Evolutionary conservation across 1,284 basidiomycete genomes (phyloP), one percentile per base, ranked within the genome.

Genomic region (Fomitopsis pinicola): DNA sequence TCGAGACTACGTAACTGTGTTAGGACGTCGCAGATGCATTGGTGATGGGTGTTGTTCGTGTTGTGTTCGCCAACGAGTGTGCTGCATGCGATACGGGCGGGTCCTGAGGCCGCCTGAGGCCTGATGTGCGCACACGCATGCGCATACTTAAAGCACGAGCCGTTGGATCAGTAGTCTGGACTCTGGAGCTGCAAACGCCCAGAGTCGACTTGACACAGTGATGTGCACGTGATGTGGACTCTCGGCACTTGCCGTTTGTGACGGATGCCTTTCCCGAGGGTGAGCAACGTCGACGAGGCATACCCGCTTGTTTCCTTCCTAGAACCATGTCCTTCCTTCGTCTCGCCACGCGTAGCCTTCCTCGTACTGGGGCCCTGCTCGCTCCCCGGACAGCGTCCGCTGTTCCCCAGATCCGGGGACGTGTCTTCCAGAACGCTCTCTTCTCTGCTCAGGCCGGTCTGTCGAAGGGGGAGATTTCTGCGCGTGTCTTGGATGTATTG

Each of bases 401-500:
- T 14, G 60, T 69, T 28, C 66, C 73, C 58, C 70, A 67, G 58
- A 68, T 68, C 68, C 66, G 72, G 56, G 66, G 71, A 64, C 71
- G 76, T 60, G 58, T 69, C 65, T 66, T 77, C 62, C 76, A 73
- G 54, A 74, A 81, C 69, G 85, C 85, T 30, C 74, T 81, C 68
- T 98, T 91, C 80, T 92, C 96, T 33, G 86, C 91, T 33, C 85
- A 87, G 14, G 84, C 89, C 35, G 87, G 85, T 42, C 82, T 96
- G 61, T 83, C 88, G 63, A 86, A 84, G 75, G 87, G 91, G 52
- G 83, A 84, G 71, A 94, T 99, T 72, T 84, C 92, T 72, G 74
- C 82, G 69, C 87, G 97, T 69, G 86, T 99, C 59, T 73, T 96
- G 65, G 90, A 95, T 63, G 92, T 98, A 57, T 79, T 99, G 74